These are phyloP conservation scores for Phaeomoniella chlamydospora DNA, from an alignment of 2,329 filamentous ascomycete genomes.

Conservation along the genomic window DNA sequence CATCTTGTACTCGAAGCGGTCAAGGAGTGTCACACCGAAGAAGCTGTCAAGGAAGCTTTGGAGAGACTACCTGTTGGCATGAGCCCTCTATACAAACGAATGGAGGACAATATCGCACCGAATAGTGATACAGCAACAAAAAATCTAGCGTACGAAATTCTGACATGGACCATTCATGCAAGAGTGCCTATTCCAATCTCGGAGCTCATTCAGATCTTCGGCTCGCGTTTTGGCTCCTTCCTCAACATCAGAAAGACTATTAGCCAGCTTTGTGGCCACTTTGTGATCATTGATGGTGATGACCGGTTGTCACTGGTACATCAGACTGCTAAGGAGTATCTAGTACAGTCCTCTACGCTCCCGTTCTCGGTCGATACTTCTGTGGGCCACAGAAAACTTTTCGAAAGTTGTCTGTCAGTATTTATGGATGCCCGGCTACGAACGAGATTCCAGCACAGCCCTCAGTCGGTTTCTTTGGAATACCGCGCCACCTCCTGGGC, in stretches of 20 bases:
- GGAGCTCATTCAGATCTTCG: slow-evolving; percentile 21
- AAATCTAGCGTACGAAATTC: slow-evolving; percentile 20
- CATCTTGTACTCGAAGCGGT: slow-evolving; percentile 19
- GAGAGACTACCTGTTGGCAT: slow-evolving; percentile 20
- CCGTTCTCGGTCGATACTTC: not conserved
- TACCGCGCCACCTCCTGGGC: too few relatives aligned
- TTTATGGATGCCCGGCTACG: too few relatives aligned
- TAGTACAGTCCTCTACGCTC: slow-evolving; percentile 2
- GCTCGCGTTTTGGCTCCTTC: slow-evolving; percentile 17
- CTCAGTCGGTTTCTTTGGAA: too few relatives aligned
- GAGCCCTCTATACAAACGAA: slow-evolving; percentile 18
- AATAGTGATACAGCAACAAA: slow-evolving; percentile 11
- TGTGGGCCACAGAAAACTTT: not conserved
- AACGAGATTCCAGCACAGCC: too few relatives aligned
- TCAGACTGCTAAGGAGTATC: slow-evolving; percentile 19
- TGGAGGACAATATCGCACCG: slow-evolving; percentile 17
- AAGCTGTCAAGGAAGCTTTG: slow-evolving; percentile 16
- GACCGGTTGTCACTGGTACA: slow-evolving; percentile 21
- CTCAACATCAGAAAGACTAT: slow-evolving; percentile 14
- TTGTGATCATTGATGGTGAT: slow-evolving; percentile 22
- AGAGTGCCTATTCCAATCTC: slow-evolving; percentile 17
- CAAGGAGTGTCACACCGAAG: slow-evolving; percentile 12
- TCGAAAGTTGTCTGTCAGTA: too few relatives aligned
- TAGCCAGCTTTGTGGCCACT: slow-evolving; percentile 18
- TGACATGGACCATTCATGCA: slow-evolving; percentile 21